A percentile compares a stretch with the other conserved stretches of the same genome.
Evolutionary conservation across 352 stramenopile genomes (phyloP).

Genomic region (Saprolegnia parasitica): DNA sequence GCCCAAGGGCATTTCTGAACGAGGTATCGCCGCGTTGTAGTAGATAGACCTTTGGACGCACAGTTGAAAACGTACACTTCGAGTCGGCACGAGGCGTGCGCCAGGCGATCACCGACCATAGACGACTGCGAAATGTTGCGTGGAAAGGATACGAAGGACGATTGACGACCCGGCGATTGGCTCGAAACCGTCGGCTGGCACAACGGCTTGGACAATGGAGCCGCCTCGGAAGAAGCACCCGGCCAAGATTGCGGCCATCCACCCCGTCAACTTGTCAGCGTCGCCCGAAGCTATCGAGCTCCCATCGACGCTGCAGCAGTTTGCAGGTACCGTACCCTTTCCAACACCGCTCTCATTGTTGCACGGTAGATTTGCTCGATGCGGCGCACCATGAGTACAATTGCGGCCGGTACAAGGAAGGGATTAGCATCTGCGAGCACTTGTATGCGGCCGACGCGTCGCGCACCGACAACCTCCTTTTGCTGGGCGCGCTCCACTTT

Average conservation of each 20-base stretch:
- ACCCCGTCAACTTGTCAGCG: background rate
- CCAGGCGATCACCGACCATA: too few species aligned
- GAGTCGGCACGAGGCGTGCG: too few species aligned
- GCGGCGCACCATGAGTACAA: conserved; percentile 77
- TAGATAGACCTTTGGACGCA: too few species aligned
- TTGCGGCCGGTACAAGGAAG: conserved; percentile 86
- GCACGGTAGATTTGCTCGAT: conserved; percentile 21
- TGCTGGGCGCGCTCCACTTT: conserved; percentile 92
- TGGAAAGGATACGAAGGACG: too few species aligned
- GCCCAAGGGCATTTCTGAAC: too few species aligned
- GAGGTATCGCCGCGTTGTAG: too few species aligned
- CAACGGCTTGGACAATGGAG: conserved; percentile 1
- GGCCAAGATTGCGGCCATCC: conserved; percentile 7
- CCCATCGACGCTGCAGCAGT: conserved; percentile 8
- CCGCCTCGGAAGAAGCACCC: background rate
- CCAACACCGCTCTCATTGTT: background rate
- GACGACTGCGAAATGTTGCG: too few species aligned
- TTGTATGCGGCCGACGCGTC: conserved; percentile 85
- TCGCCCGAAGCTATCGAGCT: conserved; percentile 1
- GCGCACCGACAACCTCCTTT: conserved; percentile 88
- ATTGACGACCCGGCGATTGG: too few species aligned
- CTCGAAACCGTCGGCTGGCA: background rate
- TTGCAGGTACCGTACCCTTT: background rate
- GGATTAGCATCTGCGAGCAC: conserved; percentile 76
- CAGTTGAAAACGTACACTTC: too few species aligned